Conservation (phyloP, 306 rosid species). For the Myrica gale region DNA sequence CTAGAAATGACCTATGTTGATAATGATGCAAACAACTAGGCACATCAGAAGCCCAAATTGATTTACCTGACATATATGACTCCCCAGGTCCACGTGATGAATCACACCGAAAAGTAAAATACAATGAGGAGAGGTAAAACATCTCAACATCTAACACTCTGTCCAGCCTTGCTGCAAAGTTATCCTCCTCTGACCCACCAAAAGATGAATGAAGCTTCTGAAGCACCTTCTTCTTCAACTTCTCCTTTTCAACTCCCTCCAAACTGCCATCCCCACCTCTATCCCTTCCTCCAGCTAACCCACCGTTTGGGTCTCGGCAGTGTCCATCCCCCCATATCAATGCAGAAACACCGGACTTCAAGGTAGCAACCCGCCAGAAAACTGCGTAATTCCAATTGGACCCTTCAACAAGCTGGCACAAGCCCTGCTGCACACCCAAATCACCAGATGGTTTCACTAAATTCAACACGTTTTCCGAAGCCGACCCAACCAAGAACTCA, state of each 20-base stretch:
- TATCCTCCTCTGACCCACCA: constrained; percentile 47
- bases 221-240: constrained; percentile 59
- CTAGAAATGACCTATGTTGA: constrained; percentile 59
- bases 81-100: constrained; percentile 50
- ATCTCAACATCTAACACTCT: constrained; percentile 61
- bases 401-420: constrained; percentile 61
- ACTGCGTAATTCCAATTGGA: constrained; percentile 76
- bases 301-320: constrained; percentile 45
- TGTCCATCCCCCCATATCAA: constrained; percentile 81
- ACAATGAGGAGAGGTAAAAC: constrained; percentile 69
- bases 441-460: constrained; percentile 45
- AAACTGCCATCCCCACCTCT: constrained; percentile 23
- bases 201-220: constrained; percentile 63
- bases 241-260: constrained; percentile 43
- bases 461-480: constrained; percentile 53
- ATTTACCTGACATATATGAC: constrained; percentile 58
- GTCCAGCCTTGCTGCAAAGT: constrained; percentile 39
- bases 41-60: constrained; percentile 59
- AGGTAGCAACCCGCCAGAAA: constrained; percentile 72
- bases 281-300: constrained; percentile 22
- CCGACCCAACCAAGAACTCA: constrained; percentile 57
- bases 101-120: constrained; percentile 59
- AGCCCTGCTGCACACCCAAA: constrained; percentile 41
- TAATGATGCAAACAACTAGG: constrained; percentile 51
- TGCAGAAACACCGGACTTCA: constrained; percentile 74